These are phyloP conservation scores for Senna tora DNA, from an alignment of 306 rosid species.

Conservation along the genomic window DNA sequence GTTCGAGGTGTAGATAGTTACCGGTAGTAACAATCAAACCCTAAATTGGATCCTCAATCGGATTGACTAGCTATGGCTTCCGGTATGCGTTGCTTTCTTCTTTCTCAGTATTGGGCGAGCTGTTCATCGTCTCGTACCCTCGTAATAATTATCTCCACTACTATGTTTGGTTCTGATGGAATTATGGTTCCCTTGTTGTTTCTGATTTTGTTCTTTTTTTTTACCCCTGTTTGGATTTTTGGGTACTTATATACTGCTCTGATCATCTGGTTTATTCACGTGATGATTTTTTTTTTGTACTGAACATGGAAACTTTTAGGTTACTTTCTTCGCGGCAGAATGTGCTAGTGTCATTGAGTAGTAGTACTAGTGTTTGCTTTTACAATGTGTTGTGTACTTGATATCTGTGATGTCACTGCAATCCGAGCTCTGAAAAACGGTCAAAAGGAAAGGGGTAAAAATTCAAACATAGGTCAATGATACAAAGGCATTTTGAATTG, in stretches of 20 bases:
- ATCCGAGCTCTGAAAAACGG: conserved; percentile 14
- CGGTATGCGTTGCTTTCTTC: conserved; percentile 22
- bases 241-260: conserved; percentile 19
- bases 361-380: conserved; percentile 25
- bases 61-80: conserved; percentile 33
- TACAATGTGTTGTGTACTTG: conserved; percentile 24
- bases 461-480: background rate
- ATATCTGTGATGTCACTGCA: background rate
- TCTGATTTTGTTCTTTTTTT: background rate
- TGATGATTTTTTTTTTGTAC: background rate
- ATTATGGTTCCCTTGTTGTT: background rate
- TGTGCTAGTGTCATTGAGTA: conserved; percentile 1
- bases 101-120: background rate
- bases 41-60: conserved; percentile 19
- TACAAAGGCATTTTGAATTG: background rate
- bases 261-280: conserved; percentile 14
- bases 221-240: background rate
- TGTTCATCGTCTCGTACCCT: background rate
- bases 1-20: background rate
- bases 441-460: too few species aligned
- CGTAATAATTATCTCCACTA: conserved; percentile 5
- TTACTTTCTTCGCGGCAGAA: background rate
- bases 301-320: conserved; percentile 22
- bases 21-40: conserved; percentile 17
- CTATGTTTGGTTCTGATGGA: background rate